phyloP scores from a whole-genome alignment of 2,329 filamentous ascomycete species.

The Aspergillus alliaceus region DNA sequence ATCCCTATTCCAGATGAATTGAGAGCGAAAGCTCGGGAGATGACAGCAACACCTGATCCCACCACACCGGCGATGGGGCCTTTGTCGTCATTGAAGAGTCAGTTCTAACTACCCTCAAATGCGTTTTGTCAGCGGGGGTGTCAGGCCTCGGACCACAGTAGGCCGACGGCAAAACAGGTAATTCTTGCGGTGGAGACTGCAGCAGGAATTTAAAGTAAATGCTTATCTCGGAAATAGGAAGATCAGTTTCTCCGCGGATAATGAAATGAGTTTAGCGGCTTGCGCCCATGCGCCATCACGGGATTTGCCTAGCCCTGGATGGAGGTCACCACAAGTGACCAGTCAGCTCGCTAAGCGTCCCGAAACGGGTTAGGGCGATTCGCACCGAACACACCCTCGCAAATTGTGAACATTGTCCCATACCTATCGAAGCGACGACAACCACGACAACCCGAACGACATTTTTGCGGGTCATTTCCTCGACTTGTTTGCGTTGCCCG shows the following conservation, averaged over 20 bases:
- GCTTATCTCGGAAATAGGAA: constrained; percentile 15
- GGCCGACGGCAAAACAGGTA: constrained; percentile 26
- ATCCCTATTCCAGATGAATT: background rate
- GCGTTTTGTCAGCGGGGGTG: no score
- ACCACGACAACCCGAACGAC: constrained; percentile 44
- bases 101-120: constrained; percentile 1
- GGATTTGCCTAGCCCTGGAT: constrained; percentile 35
- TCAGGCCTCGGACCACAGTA: constrained; percentile 32
- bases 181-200: constrained; percentile 17
- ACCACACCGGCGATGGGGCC: background rate
- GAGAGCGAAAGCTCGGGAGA: background rate
- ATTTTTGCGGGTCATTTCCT: constrained; percentile 41
- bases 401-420: constrained; percentile 36
- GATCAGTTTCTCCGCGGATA: constrained; percentile 6
- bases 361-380: constrained; percentile 36
- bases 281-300: constrained; percentile 24
- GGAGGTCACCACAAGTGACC: constrained; percentile 10
- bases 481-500: constrained; percentile 43
- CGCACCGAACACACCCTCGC: constrained; percentile 36
- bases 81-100: constrained; percentile 14
- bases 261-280: constrained; percentile 18
- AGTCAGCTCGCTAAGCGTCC: constrained; percentile 36
- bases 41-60: background rate
- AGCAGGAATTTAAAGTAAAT: constrained; percentile 7
- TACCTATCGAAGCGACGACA: constrained; percentile 43